Percentiles rank a stretch among this genome's conserved stretches.
Evolutionary conservation across 768 basidiomycete species (phyloP).

Genomic region (Amanita exitialis): DNA sequence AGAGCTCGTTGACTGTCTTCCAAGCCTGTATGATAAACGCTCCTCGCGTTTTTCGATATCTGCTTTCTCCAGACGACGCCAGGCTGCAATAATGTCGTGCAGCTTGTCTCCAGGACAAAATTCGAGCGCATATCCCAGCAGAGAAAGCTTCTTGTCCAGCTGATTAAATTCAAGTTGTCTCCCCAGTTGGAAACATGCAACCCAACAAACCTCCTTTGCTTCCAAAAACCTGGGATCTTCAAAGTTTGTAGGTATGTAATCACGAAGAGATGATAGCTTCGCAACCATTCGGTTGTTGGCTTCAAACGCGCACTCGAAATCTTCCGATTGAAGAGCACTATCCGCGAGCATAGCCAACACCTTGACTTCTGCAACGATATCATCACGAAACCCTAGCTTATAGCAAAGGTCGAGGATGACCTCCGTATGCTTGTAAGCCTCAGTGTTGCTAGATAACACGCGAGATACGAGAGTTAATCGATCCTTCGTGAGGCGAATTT

Average conservation of each 20-base stretch:
- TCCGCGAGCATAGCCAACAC: conserved; percentile 86
- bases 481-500: conserved; percentile 88
- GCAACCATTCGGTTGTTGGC: conserved; percentile 65
- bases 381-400: conserved; percentile 76
- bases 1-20: conserved; percentile 10
- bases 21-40: conserved; percentile 21
- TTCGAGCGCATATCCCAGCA: conserved; percentile 76
- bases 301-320: conserved; percentile 67
- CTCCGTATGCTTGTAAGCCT: conserved; percentile 87
- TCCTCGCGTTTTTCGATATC: conserved; percentile 44
- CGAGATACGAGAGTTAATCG: conserved; percentile 79
- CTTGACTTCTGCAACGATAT: conserved; percentile 71
- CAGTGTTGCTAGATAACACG: conserved; percentile 74
- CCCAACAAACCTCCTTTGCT: conserved; percentile 82
- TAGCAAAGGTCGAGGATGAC: conserved; percentile 84
- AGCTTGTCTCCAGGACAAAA: conserved; percentile 79
- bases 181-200: conserved; percentile 81
- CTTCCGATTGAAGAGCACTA: conserved; percentile 74
- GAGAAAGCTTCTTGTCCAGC: conserved; percentile 49
- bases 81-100: conserved; percentile 65
- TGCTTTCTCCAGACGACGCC: conserved; percentile 67
- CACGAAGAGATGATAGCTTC: conserved; percentile 40
- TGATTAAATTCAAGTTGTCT: conserved; percentile 72
- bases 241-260: conserved; percentile 15
- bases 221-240: conserved; percentile 39